Percentiles rank a stretch among this genome's conserved stretches.
phyloP scores from a whole-genome alignment of 2,329 filamentous ascomycete genomes.

The Celoporthe dispersa region DNA sequence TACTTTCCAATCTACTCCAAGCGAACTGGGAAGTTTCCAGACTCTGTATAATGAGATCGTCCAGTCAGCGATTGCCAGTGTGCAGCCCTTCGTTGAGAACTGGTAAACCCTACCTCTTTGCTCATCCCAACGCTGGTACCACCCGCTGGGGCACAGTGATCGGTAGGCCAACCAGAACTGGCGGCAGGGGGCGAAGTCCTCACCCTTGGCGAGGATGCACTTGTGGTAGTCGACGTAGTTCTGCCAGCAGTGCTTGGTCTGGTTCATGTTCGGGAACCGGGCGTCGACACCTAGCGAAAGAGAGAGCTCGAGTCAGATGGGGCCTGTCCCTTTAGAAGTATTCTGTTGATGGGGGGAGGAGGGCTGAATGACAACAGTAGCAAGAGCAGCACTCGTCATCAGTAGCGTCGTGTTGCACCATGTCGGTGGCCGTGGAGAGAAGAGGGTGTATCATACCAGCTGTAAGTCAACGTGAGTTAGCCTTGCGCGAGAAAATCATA shows the following conservation, averaged over 20 bases:
- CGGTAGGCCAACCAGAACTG: slow-evolving; percentile 97
- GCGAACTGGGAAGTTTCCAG: slow-evolving; percentile 70
- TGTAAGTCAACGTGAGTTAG: slow-evolving; percentile 37
- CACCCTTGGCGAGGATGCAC: slow-evolving; percentile 97
- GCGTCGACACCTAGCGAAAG: slow-evolving; percentile 85
- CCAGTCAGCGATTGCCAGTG: background rate
- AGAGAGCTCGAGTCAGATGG: slow-evolving; percentile 31
- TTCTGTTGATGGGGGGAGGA: background rate
- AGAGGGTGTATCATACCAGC: slow-evolving; percentile 34
- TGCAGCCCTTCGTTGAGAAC: background rate
- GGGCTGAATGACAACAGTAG: slow-evolving; percentile 5
- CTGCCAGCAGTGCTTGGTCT: slow-evolving; percentile 99
- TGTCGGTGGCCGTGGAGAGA: slow-evolving; percentile 9
- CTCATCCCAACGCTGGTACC: slow-evolving; percentile 95
- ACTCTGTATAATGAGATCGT: slow-evolving; percentile 51
- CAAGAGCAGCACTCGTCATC: slow-evolving; percentile 7
- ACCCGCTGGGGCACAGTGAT: slow-evolving; percentile 94
- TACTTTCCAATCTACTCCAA: slow-evolving; percentile 56
- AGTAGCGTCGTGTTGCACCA: slow-evolving; percentile 11
- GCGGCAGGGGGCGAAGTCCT: slow-evolving; percentile 95
- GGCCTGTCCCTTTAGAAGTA: slow-evolving; percentile 37
- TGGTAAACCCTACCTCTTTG: slow-evolving; percentile 69
- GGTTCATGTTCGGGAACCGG: slow-evolving; percentile 98
- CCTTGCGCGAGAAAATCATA: slow-evolving; percentile 33
- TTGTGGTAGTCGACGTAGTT: slow-evolving; percentile 99